Evolutionary conservation across 768 basidiomycete species (phyloP), one percentile per base, ranked within the genome.

Genomic region (Kwoniella pini): DNA sequence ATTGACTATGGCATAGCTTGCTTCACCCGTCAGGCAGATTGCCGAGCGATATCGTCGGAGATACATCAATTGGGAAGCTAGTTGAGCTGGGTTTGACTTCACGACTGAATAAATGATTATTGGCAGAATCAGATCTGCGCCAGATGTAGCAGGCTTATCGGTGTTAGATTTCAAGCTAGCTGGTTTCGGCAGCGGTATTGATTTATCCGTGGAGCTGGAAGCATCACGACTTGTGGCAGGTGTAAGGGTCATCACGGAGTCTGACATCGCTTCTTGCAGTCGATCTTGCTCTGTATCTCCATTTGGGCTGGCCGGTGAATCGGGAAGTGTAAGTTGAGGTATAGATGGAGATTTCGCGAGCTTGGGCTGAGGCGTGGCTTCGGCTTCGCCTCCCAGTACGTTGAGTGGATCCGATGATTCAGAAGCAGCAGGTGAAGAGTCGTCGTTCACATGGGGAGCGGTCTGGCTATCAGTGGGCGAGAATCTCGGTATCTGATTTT

Each of bases 41-140:
- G 80, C 77, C 82, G 80, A 83, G 83, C 60, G 87, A 79, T 63
- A 94, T 30, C 83, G 79, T 36, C 82, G 81, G 28, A 81, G 75
- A 68, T 79, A 83, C 54, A 80, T 75, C 72, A 80, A 87, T 83
- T 68, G 89, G 82, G 65, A 93, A 81, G 84, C 84, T 0, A 98
- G 83, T 59, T 86, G 87, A 0, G 86, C 82, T 0, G 96, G 95
- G 74, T 98, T 97, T 12, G 90, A 83, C 77, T 91, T 91, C 70
- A 97, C 93, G 40, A 96, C 91, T 1, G 92, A 86, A 72, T 88
- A 96, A 48, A 97, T 99, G 76, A 97, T 86, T 61, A 98, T 80
- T 0, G 95, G 95, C 15, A 99, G 84, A 38, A 99, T 87, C 40
- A 96, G 84, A 71, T 97, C 95, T 1, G 91, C 90, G 0, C 79